These are phyloP conservation scores for Tolypocladium pustulatum DNA, from an alignment of 2,329 filamentous ascomycete species.

Conservation along the genomic window DNA sequence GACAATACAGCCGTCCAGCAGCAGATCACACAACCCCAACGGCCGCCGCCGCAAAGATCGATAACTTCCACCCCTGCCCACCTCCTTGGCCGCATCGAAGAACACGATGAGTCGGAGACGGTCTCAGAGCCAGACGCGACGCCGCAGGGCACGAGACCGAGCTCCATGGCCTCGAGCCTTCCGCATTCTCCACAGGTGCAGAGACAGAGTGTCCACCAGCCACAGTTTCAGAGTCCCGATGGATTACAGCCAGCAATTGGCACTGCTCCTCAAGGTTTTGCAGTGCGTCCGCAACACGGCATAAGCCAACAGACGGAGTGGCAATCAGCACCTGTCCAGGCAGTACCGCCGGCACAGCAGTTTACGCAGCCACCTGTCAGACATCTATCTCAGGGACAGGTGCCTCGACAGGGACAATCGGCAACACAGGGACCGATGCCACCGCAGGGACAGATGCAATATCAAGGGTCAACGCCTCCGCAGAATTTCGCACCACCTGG, in stretches of 20 bases:
- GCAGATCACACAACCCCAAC: background rate
- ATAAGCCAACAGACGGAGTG: background rate
- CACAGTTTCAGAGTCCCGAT: background rate
- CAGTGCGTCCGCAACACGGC: background rate
- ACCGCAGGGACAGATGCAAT: background rate
- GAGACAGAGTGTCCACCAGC: background rate
- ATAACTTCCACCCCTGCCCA: constrained; percentile 1
- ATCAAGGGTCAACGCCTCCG: background rate
- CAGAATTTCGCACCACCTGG: background rate
- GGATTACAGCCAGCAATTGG: background rate
- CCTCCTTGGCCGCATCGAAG: constrained; percentile 7
- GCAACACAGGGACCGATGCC: background rate
- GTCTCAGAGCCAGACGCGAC: background rate
- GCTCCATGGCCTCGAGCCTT: constrained; percentile 1
- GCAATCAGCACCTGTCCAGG: background rate
- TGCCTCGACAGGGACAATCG: background rate
- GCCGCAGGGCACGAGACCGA: background rate
- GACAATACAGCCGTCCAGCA: background rate
- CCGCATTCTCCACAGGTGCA: background rate
- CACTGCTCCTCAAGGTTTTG: background rate
- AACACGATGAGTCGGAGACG: constrained; percentile 7
- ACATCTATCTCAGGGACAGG: background rate
- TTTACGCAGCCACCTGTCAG: background rate
- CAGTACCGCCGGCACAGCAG: background rate
- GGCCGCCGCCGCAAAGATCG: background rate